Percentiles rank a stretch among this genome's conserved stretches.
Evolutionary conservation across 495 filamentous ascomycete genomes (phyloP).

Genomic region (Lentithecium fluviatile): DNA sequence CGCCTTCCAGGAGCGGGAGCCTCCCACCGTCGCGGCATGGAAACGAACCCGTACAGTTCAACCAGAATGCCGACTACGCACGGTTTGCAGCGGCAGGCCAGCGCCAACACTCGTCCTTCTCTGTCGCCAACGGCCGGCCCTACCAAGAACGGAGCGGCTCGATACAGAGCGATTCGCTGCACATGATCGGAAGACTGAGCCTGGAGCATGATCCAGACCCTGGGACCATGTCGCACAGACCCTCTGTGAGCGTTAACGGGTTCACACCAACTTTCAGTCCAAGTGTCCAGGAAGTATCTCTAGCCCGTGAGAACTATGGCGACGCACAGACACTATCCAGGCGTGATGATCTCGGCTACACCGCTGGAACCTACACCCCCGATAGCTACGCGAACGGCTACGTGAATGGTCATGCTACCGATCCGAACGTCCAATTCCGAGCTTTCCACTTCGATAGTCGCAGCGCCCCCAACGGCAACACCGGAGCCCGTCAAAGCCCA

Average conservation of each 20-base stretch:
- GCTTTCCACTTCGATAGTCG: slow-evolving; percentile 29
- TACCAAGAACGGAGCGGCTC: slow-evolving; percentile 44
- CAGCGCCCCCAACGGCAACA: slow-evolving; percentile 36
- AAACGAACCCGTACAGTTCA: slow-evolving; percentile 34
- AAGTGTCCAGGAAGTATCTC: slow-evolving; percentile 5
- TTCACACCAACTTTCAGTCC: slow-evolving; percentile 19
- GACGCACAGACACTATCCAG: slow-evolving; percentile 11
- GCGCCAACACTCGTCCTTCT: slow-evolving; percentile 35
- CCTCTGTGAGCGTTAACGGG: slow-evolving; percentile 32
- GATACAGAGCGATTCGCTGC: slow-evolving; percentile 43
- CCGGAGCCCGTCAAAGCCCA: slow-evolving; percentile 34
- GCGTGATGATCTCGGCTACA: slow-evolving; percentile 11
- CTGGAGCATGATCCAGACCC: slow-evolving; percentile 27
- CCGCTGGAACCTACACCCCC: slow-evolving; percentile 33
- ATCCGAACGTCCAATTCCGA: slow-evolving; percentile 30
- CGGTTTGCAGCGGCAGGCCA: slow-evolving; percentile 13
- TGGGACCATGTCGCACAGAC: slow-evolving; percentile 14
- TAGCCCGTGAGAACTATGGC: slow-evolving; percentile 6
- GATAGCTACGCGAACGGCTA: slow-evolving; percentile 32
- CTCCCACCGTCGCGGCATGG: slow-evolving; percentile 46
- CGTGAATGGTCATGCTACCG: slow-evolving; percentile 14
- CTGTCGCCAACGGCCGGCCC: slow-evolving; percentile 36
- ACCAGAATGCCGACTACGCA: slow-evolving; percentile 22
- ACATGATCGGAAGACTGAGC: slow-evolving; percentile 22
- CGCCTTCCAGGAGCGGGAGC: slow-evolving; percentile 44